phyloP scores from a whole-genome alignment of 495 filamentous ascomycete species.

The Podospora pseudoanserina region DNA sequence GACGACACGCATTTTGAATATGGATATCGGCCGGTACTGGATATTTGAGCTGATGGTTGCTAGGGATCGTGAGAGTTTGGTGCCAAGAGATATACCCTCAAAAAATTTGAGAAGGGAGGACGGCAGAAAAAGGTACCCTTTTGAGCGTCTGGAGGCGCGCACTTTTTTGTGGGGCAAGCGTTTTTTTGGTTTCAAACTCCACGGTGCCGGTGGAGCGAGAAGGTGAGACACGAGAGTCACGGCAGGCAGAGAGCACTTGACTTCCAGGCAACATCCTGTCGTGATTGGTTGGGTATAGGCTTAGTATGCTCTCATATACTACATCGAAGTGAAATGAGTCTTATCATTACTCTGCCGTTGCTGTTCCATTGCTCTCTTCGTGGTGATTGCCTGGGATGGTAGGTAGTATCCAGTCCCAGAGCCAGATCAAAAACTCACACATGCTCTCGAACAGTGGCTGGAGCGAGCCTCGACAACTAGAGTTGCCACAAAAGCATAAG shows the following conservation, averaged over 20 bases:
- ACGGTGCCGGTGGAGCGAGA: neutral
- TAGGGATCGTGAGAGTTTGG: neutral
- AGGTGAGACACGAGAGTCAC: neutral
- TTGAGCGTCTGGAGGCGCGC: neutral
- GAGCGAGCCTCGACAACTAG: neutral
- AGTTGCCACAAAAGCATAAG: neutral
- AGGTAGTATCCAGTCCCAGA: too few relatives aligned
- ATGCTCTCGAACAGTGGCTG: neutral
- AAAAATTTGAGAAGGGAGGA: neutral
- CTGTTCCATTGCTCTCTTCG: neutral
- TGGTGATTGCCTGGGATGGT: too few relatives aligned
- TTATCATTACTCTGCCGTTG: neutral
- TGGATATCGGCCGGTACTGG: neutral
- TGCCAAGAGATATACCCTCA: neutral
- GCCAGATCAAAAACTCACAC: too few relatives aligned
- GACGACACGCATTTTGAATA: constrained; percentile 9
- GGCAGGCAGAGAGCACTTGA: neutral
- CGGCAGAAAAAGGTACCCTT: neutral
- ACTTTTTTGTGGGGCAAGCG: neutral
- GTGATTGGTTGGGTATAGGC: neutral
- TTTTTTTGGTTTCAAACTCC: neutral
- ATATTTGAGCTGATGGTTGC: neutral
- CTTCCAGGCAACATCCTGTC: neutral
- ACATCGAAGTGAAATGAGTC: neutral
- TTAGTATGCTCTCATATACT: too few relatives aligned